phyloP scores from a whole-genome alignment of 257 asterid species.

The Knoxia roxburghii region DNA sequence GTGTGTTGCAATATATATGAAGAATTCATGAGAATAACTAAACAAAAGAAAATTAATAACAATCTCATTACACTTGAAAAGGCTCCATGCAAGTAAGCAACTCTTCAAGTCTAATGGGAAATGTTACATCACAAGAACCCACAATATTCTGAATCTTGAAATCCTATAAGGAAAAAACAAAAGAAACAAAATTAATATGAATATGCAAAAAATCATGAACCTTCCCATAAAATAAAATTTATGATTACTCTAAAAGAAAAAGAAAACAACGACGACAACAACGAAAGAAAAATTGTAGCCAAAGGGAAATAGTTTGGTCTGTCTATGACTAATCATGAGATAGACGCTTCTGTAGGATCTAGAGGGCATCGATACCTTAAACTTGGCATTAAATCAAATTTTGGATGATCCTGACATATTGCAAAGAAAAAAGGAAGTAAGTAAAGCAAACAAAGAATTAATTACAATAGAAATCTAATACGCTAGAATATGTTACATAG shows the following conservation, averaged over 20 bases:
- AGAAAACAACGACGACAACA: background rate
- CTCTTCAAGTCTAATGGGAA: constrained; percentile 25
- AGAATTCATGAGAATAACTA: background rate
- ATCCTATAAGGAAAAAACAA: constrained; percentile 17
- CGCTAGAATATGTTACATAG: background rate
- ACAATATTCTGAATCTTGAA: constrained; percentile 26
- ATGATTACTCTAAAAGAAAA: background rate
- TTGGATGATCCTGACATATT: constrained; percentile 41
- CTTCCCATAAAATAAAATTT: background rate
- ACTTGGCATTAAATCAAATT: constrained; percentile 43
- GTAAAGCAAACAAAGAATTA: too few species aligned
- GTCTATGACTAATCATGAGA: background rate
- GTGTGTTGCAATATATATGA: background rate
- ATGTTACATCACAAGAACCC: constrained; percentile 27
- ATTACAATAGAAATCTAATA: background rate
- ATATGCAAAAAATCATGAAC: background rate
- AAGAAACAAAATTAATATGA: background rate
- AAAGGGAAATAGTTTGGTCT: background rate
- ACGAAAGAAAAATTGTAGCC: too few species aligned
- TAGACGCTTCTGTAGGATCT: background rate
- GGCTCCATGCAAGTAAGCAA: constrained; percentile 25
- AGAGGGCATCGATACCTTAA: constrained; percentile 21
- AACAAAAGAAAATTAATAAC: background rate
- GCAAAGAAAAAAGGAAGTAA: constrained; percentile 4
- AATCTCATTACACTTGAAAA: constrained; percentile 20